phyloP scores from a whole-genome alignment of 345 rosid species.

The Citrus trifoliata region DNA sequence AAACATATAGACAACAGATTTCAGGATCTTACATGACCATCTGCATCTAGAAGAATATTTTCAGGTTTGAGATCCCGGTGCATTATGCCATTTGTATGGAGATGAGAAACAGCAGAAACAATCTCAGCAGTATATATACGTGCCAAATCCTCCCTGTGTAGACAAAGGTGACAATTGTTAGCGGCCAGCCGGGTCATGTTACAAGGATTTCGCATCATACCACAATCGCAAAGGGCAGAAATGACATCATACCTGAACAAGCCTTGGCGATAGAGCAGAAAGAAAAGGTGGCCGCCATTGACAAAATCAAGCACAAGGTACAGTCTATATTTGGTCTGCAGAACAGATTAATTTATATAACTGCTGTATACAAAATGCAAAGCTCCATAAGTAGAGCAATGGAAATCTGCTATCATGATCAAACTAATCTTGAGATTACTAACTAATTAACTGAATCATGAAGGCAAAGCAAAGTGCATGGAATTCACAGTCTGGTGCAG shows the following conservation, averaged over 20 bases:
- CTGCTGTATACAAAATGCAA: neutral
- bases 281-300: slow-evolving; percentile 47
- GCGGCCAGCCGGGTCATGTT: neutral
- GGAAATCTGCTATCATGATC: neutral
- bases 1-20: neutral
- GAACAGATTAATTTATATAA: neutral
- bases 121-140: slow-evolving; percentile 46
- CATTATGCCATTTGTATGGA: slow-evolving; percentile 43
- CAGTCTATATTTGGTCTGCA: slow-evolving; percentile 49
- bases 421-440: neutral
- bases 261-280: slow-evolving; percentile 49
- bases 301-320: slow-evolving; percentile 48
- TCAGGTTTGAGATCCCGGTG: slow-evolving; percentile 52
- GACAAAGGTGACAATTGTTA: neutral
- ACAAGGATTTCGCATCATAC: neutral
- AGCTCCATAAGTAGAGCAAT: neutral
- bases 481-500: neutral
- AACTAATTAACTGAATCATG: neutral
- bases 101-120: slow-evolving; percentile 42
- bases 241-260: slow-evolving; percentile 36
- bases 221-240: neutral
- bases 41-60: slow-evolving; percentile 37
- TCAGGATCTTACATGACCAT: slow-evolving; percentile 34
- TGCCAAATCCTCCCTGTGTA: slow-evolving; percentile 40
- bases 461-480: neutral